Base-by-base conservation (phyloP, 805 yeast species). In the Candida insectorum region DNA sequence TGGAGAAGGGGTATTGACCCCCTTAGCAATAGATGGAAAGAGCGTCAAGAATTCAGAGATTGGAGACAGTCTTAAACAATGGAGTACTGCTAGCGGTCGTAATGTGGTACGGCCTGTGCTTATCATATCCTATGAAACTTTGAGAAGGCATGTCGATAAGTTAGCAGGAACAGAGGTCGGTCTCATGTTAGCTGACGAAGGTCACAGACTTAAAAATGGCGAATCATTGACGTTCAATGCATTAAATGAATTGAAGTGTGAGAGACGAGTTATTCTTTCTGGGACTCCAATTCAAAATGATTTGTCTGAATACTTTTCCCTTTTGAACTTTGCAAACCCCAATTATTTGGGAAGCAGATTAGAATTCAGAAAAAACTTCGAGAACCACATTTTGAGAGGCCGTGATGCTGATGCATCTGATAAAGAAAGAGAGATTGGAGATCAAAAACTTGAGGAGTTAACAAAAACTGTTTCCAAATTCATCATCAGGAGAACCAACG, bases 241-340 rank as follows among this genome's bases (percentile, higher is more conserved):
- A 0, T 69, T 91, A 25, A 80, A 86, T 49, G 74, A 87, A n/a
- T 70, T 93, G 35, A 77, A 82, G 32, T 91, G 95, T 53, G 79
- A 81, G 31, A 70, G 98, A 49, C 71, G 98, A 37, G 97, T 91
- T 6, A 91, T 91, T 44, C 62, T 91, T 15, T 86, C 96, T 1
- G 98, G 98, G 24, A 91, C 98, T 0, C 98, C 98, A 0, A 89
- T 91, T 43, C 98, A 91, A 57, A 91, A 91, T 49, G 97, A 91
- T 62, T 66, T 91, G 22, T 81, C 95, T 0, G 98, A 91, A 59
- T 91, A 91, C 60, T 93, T 88, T 52, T 85, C 97, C 1, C 62
- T 91, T 31, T 65, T 93, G 40, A 85, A 81, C 49, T 91, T 91
- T 64, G 95, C 97, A 6, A 93, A 91, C 53, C 98, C 98, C 0